Evolutionary conservation across 2,329 filamentous ascomycete genomes (phyloP).

Genomic region (Bisporella sp.): DNA sequence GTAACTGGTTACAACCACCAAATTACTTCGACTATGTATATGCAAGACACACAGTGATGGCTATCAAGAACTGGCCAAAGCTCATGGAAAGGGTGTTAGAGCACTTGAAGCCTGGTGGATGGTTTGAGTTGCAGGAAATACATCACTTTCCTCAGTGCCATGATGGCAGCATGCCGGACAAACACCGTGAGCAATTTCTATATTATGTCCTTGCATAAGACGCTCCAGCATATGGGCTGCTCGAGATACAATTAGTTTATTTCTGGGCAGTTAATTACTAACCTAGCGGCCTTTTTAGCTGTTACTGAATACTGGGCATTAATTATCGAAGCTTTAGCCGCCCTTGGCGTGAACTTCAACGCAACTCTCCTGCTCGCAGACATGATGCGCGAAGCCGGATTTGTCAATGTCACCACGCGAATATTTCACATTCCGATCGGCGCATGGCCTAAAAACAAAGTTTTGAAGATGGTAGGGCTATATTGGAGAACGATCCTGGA

Average conservation of each 20-base stretch:
- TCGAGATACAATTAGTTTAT: no score
- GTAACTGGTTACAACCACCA: conserved; percentile 40
- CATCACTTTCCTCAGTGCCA: conserved; percentile 41
- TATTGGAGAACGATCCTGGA: conserved; percentile 42
- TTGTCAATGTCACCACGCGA: conserved; percentile 34
- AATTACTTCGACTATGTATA: conserved; percentile 14
- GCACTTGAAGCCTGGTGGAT: conserved; percentile 46
- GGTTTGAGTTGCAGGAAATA: conserved; percentile 49
- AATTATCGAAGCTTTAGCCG: conserved; percentile 36
- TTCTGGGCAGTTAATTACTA: no score
- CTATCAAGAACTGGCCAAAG: conserved; percentile 6
- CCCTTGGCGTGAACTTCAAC: conserved; percentile 41
- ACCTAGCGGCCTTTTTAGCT: no score
- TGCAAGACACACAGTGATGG: conserved; percentile 2
- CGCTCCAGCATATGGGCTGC: no score
- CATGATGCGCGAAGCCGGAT: conserved; percentile 40
- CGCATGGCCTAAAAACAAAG: conserved; percentile 31
- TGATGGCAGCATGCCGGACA: conserved; percentile 30
- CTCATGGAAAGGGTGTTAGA: conserved; percentile 1
- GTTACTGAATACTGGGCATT: conserved; percentile 41
- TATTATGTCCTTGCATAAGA: no score
- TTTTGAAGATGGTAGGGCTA: conserved; percentile 41
- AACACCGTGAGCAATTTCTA: no score
- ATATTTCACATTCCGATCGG: conserved; percentile 40
- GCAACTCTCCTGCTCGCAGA: conserved; percentile 35